Conservation (phyloP, 2,329 filamentous ascomycete genomes). For the Fusarium beomiforme region DNA sequence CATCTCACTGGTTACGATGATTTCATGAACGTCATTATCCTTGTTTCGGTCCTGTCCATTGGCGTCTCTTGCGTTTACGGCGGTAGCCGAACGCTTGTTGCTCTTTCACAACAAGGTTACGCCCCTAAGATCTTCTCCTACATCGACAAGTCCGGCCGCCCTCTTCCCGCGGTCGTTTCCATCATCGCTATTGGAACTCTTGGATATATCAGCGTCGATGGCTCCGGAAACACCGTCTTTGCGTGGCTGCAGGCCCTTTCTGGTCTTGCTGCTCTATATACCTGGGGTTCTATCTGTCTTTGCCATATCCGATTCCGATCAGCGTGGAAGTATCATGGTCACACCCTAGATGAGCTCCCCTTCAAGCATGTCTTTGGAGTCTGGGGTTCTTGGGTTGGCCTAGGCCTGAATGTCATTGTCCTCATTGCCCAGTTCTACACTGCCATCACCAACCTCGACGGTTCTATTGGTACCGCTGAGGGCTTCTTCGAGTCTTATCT, state of each 20-base stretch:
- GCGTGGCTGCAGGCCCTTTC: constrained; percentile 74
- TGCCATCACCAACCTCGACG: constrained; percentile 53
- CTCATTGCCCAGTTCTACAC: constrained; percentile 65
- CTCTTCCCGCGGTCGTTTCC: constrained; percentile 59
- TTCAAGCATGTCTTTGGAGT: constrained; percentile 71
- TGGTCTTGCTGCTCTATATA: constrained; percentile 72
- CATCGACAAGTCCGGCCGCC: constrained; percentile 67
- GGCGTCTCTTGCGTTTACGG: constrained; percentile 69
- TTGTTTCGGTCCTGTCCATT: constrained; percentile 67
- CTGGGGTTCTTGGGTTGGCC: constrained; percentile 71
- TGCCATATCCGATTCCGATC: constrained; percentile 75
- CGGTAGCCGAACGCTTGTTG: constrained; percentile 67
- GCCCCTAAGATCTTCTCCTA: constrained; percentile 67
- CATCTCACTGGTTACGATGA: constrained; percentile 61
- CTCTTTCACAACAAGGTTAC: constrained; percentile 67
- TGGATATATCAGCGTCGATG: constrained; percentile 58
- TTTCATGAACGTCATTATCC: constrained; percentile 69
- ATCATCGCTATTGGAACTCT: constrained; percentile 61
- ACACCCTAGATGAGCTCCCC: constrained; percentile 72
- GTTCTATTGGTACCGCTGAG: constrained; percentile 42
- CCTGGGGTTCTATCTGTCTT: constrained; percentile 75
- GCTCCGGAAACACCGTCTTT: constrained; percentile 63
- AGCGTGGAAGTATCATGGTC: constrained; percentile 71
- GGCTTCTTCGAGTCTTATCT: constrained; percentile 66
- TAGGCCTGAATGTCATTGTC: constrained; percentile 66